Conservation (phyloP, 768 basidiomycete genomes). For the Russula compacta region DNA sequence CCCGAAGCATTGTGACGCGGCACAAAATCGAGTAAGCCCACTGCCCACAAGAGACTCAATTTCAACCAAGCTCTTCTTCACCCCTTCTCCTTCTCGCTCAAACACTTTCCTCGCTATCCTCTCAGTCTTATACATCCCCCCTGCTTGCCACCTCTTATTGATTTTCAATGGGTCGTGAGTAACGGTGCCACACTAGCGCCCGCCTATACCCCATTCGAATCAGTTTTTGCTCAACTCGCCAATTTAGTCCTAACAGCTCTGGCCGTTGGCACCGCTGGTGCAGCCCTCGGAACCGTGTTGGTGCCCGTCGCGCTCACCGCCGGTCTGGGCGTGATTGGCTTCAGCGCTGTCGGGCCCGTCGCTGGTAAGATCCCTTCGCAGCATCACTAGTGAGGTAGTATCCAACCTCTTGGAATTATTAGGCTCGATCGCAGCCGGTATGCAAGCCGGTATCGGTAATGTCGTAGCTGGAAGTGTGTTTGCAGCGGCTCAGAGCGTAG, state of each 20-base stretch:
- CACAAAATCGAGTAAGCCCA: no score
- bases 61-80: neutral
- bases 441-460: constrained; percentile 11
- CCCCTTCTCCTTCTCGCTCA: neutral
- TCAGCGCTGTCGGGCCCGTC: neutral
- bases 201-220: neutral
- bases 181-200: neutral
- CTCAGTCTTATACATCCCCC: neutral
- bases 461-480: constrained; percentile 8
- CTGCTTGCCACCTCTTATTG: neutral
- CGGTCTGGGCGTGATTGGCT: neutral
- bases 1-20: no score
- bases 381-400: no score
- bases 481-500: constrained; percentile 5
- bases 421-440: constrained; percentile 6
- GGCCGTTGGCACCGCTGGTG: neutral
- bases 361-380: neutral
- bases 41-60: no score
- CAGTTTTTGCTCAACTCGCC: neutral
- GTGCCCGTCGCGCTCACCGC: neutral
- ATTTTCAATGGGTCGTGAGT: neutral
- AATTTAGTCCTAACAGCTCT: neutral
- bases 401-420: neutral
- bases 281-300: neutral
- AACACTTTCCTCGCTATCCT: neutral